Evolutionary conservation across 2,329 filamentous ascomycete species (phyloP).

Genomic region (Chrysosphaeria jannelii): DNA sequence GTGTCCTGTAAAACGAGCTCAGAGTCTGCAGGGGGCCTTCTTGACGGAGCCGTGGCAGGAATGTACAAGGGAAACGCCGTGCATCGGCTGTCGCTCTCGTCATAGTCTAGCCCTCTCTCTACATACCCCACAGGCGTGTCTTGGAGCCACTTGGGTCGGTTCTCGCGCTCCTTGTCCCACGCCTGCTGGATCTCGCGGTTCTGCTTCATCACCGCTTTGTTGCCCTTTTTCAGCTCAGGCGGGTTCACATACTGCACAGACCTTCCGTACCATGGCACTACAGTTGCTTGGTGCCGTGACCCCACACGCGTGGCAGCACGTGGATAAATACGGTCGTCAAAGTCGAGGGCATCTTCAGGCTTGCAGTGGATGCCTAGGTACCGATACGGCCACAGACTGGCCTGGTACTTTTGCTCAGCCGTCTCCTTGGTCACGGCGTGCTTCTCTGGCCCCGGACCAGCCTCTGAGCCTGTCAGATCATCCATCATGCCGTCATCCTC

Average conservation of each 20-base stretch:
- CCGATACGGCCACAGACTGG: slow-evolving; percentile 84
- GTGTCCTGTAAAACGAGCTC: background rate
- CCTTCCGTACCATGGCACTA: slow-evolving; percentile 57
- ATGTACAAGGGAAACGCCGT: slow-evolving; percentile 56
- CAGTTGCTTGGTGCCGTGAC: slow-evolving; percentile 68
- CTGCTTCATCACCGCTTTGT: slow-evolving; percentile 47
- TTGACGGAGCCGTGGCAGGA: slow-evolving; percentile 22
- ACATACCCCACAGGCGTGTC: slow-evolving; percentile 75
- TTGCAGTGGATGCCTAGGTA: slow-evolving; percentile 90
- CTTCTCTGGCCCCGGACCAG: too few relatives aligned
- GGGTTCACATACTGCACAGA: slow-evolving; percentile 79
- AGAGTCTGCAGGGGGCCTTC: background rate
- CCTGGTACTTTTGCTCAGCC: slow-evolving; percentile 68
- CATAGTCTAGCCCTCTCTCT: slow-evolving; percentile 48
- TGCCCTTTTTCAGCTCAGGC: slow-evolving; percentile 58
- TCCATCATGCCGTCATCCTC: too few relatives aligned
- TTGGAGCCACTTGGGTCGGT: slow-evolving; percentile 74
- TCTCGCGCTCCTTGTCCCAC: slow-evolving; percentile 61
- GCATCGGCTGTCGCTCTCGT: slow-evolving; percentile 38
- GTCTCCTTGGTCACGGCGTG: too few relatives aligned
- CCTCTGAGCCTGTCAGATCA: too few relatives aligned
- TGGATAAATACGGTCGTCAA: slow-evolving; percentile 91
- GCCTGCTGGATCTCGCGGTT: slow-evolving; percentile 55
- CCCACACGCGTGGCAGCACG: slow-evolving; percentile 79
- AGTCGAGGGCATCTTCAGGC: slow-evolving; percentile 81